phyloP scores from a whole-genome alignment of 2,329 filamentous ascomycete genomes.

The Fusarium transvaalense region DNA sequence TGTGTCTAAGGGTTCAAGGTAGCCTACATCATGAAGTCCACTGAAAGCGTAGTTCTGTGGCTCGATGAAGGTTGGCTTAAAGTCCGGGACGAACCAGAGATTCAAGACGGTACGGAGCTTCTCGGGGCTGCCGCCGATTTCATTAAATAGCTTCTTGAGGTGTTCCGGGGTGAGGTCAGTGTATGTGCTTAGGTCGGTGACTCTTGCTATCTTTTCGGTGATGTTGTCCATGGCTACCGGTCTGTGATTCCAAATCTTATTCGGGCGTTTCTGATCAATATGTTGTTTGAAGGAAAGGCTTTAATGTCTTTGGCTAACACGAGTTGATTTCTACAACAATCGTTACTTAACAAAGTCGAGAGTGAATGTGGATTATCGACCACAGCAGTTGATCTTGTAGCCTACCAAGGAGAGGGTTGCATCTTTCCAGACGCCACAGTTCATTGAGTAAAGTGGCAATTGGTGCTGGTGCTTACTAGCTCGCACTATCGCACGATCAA shows the following conservation, averaged over 20 bases:
- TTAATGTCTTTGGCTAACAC: neutral
- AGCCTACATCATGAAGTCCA: neutral
- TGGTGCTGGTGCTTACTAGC: neutral
- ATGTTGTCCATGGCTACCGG: neutral
- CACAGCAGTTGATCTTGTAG: no score
- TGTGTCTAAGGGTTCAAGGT: neutral
- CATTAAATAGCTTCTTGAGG: conserved; percentile 3
- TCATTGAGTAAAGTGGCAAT: accelerated
- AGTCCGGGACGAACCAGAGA: conserved; percentile 9
- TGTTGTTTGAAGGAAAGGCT: accelerated
- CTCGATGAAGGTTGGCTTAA: conserved; percentile 2
- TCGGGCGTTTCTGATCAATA: neutral
- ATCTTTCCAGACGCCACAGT: neutral
- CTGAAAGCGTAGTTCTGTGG: neutral
- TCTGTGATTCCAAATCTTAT: neutral
- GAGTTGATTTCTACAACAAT: accelerated
- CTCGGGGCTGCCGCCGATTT: conserved; percentile 2
- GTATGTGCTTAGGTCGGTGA: conserved; percentile 12
- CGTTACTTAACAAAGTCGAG: neutral
- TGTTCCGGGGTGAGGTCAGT: conserved; percentile 5
- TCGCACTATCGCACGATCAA: neutral
- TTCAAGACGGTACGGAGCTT: conserved; percentile 9
- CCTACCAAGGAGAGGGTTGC: neutral
- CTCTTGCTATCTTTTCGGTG: conserved; percentile 8
- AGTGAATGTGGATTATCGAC: no score